Evolutionary conservation across 192 early-diverging fungal genomes (phyloP).

Genomic region (Diversispora epigaea): DNA sequence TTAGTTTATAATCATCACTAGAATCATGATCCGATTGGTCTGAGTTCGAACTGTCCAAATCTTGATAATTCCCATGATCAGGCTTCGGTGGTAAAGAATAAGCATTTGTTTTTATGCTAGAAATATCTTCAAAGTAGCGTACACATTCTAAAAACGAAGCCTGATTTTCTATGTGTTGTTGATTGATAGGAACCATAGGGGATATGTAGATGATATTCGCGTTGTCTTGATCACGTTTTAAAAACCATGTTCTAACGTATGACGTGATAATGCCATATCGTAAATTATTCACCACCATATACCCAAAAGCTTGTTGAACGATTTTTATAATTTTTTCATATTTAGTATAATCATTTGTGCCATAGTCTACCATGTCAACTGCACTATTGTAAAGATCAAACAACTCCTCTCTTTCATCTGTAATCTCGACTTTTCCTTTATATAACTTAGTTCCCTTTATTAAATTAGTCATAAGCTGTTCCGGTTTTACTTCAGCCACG

Average conservation of each 20-base stretch:
- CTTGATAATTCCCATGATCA: constrained; percentile 1
- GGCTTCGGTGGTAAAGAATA: constrained; percentile 7
- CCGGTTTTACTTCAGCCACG: constrained; percentile 1
- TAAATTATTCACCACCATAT: constrained; percentile 36
- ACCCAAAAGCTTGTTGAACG: constrained; percentile 28
- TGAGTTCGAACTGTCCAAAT: constrained; percentile 7
- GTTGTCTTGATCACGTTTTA: constrained; percentile 17
- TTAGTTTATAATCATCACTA: background rate
- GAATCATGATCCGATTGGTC: background rate
- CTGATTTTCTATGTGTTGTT: background rate
- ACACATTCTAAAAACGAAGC: constrained; percentile 14
- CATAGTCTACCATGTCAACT: background rate
- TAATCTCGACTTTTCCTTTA: background rate
- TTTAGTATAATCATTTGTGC: background rate
- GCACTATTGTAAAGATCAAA: background rate
- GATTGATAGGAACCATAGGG: constrained; percentile 22
- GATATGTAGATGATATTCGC: constrained; percentile 22
- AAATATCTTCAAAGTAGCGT: constrained; percentile 14
- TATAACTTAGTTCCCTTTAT: background rate
- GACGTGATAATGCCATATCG: constrained; percentile 33
- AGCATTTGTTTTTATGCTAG: background rate
- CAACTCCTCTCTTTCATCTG: constrained; percentile 7
- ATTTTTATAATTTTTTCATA: constrained; percentile 8
- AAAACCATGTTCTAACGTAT: constrained; percentile 34
- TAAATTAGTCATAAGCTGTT: constrained; percentile 11